Base-by-base conservation (phyloP, 352 stramenopile species). In the Albugo laibachii region DNA sequence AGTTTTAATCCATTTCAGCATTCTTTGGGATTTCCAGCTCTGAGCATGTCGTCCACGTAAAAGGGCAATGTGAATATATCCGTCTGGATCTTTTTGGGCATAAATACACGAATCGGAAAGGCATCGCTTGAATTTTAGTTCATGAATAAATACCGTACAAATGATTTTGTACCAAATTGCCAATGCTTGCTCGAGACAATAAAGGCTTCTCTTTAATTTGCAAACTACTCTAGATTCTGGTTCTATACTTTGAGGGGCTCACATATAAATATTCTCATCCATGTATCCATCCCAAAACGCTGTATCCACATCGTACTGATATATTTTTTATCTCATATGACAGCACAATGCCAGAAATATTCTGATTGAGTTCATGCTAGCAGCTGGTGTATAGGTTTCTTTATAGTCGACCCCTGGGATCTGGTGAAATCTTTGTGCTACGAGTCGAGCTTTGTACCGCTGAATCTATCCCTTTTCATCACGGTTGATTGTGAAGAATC, bases 211-310 rank as follows among this genome's bases (percentile, higher is more conserved):
- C 2, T 24, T 19, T 10, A n/a, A 24, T 8, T 19, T 8, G 38
- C 16, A 24, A 24, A 24, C 38, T 43, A 10, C 8, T 43, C 38
- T 8, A 31, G 8, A 10, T 43, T 43, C 38, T 24, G 20, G 3
- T 43, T 43, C 38, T 43, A 10, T 24, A 19, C 38, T 8, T 24
- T 43, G 16, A 24, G 3, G 38, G 20, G 8, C 3, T 3, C 16
- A 8, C 3, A 43, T 43, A 8, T 43, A 43, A 43, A 43, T 24
- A 8, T 43, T 8, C 8, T 43, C 24, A 31, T 31, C 38, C 0
- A 62, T 27, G 8, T 58, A 47, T 5, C 62, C 62, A 27, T 68
- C 61, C 0, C 65, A 27, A 31, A 68, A 66, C 2, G 59, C 55
- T 8, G 63, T 67, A 11, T 66, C 49, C 24, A 69, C 19, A 20